Percentiles rank a stretch among this genome's conserved stretches.
Conservation (phyloP, 2,329 filamentous ascomycete genomes). For the Aspergillus udagawae region DNA sequence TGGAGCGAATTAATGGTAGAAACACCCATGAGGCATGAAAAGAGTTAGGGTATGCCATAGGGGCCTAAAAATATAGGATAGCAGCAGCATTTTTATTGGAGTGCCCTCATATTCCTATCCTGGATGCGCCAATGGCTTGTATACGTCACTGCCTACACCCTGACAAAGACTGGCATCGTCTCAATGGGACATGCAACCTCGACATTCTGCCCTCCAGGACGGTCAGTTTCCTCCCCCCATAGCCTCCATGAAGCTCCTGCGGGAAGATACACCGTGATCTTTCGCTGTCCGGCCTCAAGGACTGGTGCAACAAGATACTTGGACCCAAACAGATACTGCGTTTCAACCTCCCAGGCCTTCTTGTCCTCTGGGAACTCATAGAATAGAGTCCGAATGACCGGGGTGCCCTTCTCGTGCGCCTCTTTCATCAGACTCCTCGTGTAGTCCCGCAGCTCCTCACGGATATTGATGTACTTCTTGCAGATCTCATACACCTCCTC, state of each 20-base stretch:
- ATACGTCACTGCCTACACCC: constrained; percentile 1
- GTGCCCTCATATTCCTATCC: no score
- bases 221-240: constrained; percentile 30
- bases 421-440: constrained; percentile 56
- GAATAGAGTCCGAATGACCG: constrained; percentile 61
- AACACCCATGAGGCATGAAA: no score
- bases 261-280: constrained; percentile 52
- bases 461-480: constrained; percentile 54
- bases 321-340: constrained; percentile 61
- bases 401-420: constrained; percentile 57
- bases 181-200: constrained; percentile 44
- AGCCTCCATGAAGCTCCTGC: constrained; percentile 43
- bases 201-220: constrained; percentile 39
- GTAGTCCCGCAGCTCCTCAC: constrained; percentile 57
- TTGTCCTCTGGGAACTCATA: constrained; percentile 59
- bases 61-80: no score
- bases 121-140: no score
- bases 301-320: constrained; percentile 59
- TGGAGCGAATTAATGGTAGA: no score
- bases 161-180: constrained; percentile 46
- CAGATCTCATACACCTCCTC: constrained; percentile 58
- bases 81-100: no score
- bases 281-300: constrained; percentile 45
- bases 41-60: no score
- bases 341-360: constrained; percentile 54